phyloP scores from a whole-genome alignment of 345 rosid species.

The Leavenworthia alabamica region DNA sequence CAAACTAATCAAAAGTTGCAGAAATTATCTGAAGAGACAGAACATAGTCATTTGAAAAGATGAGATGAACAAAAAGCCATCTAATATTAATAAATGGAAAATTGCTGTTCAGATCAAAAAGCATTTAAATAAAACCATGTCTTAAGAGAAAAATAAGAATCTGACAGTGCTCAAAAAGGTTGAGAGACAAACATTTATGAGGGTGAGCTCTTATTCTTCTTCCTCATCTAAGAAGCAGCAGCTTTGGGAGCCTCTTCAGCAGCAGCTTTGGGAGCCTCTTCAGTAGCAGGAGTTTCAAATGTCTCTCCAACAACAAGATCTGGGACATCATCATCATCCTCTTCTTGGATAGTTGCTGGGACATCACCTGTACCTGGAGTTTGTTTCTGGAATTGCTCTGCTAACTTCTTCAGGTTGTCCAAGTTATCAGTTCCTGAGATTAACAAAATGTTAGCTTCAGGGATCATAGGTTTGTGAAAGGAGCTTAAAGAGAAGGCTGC shows the following conservation, averaged over 20 bases:
- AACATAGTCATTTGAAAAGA: constrained; percentile 1
- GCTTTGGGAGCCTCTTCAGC: too few relatives aligned
- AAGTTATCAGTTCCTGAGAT: constrained; percentile 77
- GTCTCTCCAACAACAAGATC: constrained; percentile 81
- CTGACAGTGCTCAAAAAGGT: constrained; percentile 23
- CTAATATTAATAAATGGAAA: constrained; percentile 18
- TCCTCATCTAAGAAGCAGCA: constrained; percentile 26
- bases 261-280: constrained; percentile 47
- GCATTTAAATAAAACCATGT: constrained; percentile 19
- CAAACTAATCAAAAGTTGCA: not conserved
- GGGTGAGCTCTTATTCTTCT: not conserved
- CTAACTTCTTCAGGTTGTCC: constrained; percentile 87
- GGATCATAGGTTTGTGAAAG: not conserved
- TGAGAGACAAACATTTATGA: constrained; percentile 22
- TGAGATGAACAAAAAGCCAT: constrained; percentile 6
- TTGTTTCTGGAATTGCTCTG: constrained; percentile 92
- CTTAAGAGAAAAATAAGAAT: constrained; percentile 29
- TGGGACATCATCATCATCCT: constrained; percentile 75
- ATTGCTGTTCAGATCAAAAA: constrained; percentile 19
- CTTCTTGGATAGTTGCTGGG: constrained; percentile 42
- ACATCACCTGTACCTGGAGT: constrained; percentile 40
- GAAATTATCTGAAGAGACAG: not conserved
- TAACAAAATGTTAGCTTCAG: not conserved
- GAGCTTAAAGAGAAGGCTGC: not conserved
- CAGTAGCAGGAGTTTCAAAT: constrained; percentile 72